Conservation (phyloP, 345 rosid species). For the Eucalyptus erythrocorys region DNA sequence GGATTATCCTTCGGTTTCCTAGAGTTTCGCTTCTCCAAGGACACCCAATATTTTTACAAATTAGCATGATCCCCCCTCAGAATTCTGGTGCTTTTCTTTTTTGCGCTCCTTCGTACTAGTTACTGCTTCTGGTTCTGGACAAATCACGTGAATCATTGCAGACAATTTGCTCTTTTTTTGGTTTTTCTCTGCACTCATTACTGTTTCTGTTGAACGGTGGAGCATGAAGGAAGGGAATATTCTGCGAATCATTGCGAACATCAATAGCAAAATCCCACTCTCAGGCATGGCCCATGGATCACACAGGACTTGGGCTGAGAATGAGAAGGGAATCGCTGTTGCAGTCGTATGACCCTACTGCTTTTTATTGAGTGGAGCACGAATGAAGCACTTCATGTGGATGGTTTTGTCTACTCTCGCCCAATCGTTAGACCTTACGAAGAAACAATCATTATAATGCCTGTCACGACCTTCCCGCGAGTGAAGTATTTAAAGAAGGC, state of each 20-base stretch:
- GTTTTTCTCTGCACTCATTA: neutral
- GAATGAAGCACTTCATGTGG: neutral
- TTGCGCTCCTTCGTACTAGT: neutral
- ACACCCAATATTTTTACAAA: neutral
- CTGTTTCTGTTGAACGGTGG: neutral
- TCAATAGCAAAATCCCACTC: neutral
- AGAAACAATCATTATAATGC: neutral
- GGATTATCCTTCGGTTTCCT: neutral
- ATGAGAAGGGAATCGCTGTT: neutral
- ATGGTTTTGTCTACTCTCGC: neutral
- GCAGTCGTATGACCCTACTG: neutral
- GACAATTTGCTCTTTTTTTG: neutral
- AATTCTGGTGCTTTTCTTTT: neutral
- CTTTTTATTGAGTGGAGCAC: neutral
- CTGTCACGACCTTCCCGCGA: too few relatives aligned
- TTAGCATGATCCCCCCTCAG: neutral
- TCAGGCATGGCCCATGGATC: neutral
- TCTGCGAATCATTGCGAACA: neutral
- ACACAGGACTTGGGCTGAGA: neutral
- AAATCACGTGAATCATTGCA: neutral
- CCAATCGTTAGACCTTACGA: neutral
- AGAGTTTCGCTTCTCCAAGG: neutral
- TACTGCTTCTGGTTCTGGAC: neutral
- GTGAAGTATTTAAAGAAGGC: too few relatives aligned
- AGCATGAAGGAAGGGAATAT: neutral